Base-by-base conservation (phyloP, 2,329 filamentous ascomycete species). In the Pseudogymnoascus destructans region DNA sequence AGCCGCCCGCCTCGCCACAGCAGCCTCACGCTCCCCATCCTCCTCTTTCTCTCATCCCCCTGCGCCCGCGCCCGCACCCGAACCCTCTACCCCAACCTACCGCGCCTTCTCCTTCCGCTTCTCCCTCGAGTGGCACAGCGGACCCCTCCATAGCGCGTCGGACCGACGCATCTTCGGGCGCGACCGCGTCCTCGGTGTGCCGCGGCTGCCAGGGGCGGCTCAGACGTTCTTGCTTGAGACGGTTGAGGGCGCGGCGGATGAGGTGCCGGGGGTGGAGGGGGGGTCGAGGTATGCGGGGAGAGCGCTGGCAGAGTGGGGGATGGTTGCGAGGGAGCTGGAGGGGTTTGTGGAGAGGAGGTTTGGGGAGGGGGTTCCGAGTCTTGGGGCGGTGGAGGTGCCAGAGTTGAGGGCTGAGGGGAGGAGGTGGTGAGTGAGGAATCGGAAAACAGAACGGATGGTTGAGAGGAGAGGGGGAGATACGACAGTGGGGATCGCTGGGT, bases 261-360 rank as follows among this genome's bases (percentile, higher is more conserved):
- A 69, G 49, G 63, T 69, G 4, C 11, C 57, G 6, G 55, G 66
- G 2, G 46, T 54, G 7, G 1, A 0, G 1, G 46, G 46, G 5
- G 76, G 75, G 23, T 73, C 77, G 7, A 79, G 80, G 55, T 86
- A 92, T 68, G 75, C 80, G 2, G 88, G 88, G 1, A 78, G 86
- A 17, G 84, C 88, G 0, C 75, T 93, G 46, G 87, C 87, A 0
- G 88, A 93, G 70, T 93, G 88, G 88, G 76, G 78, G 17, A 73
- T 87, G 15, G 79, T 92, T 17, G 81, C 90, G 13, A 79, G 80
- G 59, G 88, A 93, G 69, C 89, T 84, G 73, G 89, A 91, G 71
- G 87, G 82, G 66, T 93, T 92, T 70, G 81, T 89, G 30, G 87
- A 92, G 60, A 77, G 87, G 49, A 79, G 88, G 58, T 82, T 83